Percentiles rank a stretch among this genome's conserved stretches.
Evolutionary conservation across 106 monocot species (phyloP).

Genomic region (Phalaenopsis equestris): DNA sequence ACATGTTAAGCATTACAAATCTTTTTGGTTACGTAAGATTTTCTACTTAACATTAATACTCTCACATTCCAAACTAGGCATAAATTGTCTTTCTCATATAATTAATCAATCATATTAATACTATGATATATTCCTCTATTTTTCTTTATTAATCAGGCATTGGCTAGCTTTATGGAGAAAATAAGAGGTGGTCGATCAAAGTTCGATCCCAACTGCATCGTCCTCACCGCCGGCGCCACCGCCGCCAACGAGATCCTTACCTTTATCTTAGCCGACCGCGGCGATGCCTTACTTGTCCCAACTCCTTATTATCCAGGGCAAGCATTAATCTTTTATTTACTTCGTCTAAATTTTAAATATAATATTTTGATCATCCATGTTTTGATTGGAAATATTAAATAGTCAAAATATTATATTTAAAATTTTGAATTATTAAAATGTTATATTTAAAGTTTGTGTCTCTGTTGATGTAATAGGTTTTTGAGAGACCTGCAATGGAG

Average conservation of each 20-base stretch:
- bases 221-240: conserved; percentile 84
- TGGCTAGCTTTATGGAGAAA: conserved; percentile 73
- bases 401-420: too few species aligned
- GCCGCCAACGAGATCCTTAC: conserved; percentile 66
- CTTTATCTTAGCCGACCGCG: conserved; percentile 67
- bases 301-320: conserved; percentile 91
- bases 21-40: too few species aligned
- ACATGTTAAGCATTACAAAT: too few species aligned
- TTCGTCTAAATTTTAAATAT: too few species aligned
- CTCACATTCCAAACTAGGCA: too few species aligned
- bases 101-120: too few species aligned
- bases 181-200: conserved; percentile 45
- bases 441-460: too few species aligned
- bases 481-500: conserved; percentile 80
- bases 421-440: too few species aligned
- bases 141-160: conserved; percentile 27
- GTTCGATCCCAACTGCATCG: conserved; percentile 47
- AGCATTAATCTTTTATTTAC: neutral
- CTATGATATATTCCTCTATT: neutral
- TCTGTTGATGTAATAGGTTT: conserved; percentile 26
- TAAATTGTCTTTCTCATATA: too few species aligned
- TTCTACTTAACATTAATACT: too few species aligned
- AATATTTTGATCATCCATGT: too few species aligned
- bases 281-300: conserved; percentile 71
- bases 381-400: too few species aligned